These are phyloP conservation scores for Lasiodiplodia sp. DNA, from an alignment of 2,329 filamentous ascomycete genomes.

Conservation along the genomic window DNA sequence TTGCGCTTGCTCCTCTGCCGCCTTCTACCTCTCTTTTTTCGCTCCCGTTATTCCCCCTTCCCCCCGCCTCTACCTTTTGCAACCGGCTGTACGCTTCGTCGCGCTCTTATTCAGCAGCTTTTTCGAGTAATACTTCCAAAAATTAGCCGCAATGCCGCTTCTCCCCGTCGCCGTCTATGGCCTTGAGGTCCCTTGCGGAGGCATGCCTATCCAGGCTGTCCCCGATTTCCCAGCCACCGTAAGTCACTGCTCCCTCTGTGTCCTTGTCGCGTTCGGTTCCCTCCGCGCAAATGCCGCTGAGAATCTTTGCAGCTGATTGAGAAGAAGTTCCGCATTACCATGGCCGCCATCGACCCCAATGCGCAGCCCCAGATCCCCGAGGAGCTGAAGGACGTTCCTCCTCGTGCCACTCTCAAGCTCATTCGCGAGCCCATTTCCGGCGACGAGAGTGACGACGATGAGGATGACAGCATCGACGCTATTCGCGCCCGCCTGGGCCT, in stretches of 20 bases:
- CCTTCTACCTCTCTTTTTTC: slow-evolving; percentile 26
- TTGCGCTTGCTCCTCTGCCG: slow-evolving; percentile 17
- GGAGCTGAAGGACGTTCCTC: slow-evolving; percentile 50
- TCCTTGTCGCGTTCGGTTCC: slow-evolving; percentile 12
- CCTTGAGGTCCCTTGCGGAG: slow-evolving; percentile 86
- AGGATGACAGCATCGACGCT: slow-evolving; percentile 55
- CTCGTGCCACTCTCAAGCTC: slow-evolving; percentile 89
- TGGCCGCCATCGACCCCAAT: slow-evolving; percentile 95
- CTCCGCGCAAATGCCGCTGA: slow-evolving; percentile 24
- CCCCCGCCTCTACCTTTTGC: neutral
- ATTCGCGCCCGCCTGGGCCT: slow-evolving; percentile 48
- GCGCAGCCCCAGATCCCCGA: slow-evolving; percentile 61
- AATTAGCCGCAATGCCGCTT: slow-evolving; percentile 41
- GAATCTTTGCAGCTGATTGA: slow-evolving; percentile 34
- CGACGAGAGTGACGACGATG: slow-evolving; percentile 66
- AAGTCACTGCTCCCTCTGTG: slow-evolving; percentile 54
- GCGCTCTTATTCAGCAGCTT: slow-evolving; percentile 22
- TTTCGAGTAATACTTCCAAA: slow-evolving; percentile 9
- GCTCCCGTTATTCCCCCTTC: slow-evolving; percentile 23
- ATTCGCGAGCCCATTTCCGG: slow-evolving; percentile 74
- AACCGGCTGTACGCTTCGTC: slow-evolving; percentile 1
- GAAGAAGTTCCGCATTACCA: slow-evolving; percentile 89
- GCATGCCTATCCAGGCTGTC: slow-evolving; percentile 79
- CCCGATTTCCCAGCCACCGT: slow-evolving; percentile 85
- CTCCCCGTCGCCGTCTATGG: slow-evolving; percentile 83